A percentile compares a stretch with the other conserved stretches of the same genome.
These are phyloP conservation scores for Pterocarpus macrocarpus DNA, from an alignment of 306 rosid genomes.

Conservation along the genomic window DNA sequence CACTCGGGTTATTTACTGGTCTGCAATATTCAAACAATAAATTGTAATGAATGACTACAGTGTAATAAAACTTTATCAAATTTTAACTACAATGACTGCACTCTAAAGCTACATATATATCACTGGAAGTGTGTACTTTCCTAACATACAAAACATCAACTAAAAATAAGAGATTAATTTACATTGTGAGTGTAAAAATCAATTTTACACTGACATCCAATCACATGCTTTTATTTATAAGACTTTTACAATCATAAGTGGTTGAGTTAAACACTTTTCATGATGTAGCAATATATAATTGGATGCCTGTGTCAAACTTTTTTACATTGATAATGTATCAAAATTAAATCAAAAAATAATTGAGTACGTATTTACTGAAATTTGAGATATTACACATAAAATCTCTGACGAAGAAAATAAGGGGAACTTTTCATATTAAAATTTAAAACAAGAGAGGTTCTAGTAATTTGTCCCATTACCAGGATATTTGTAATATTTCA, in stretches of 20 bases:
- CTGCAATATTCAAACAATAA: conserved; percentile 29
- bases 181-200: too few species aligned
- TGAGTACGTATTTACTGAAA: conserved; percentile 21
- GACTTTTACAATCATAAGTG: too few species aligned
- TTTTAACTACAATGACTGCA: conserved; percentile 12
- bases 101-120: conserved; percentile 5
- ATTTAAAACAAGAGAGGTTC: conserved; percentile 10
- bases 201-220: too few species aligned
- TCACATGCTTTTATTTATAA: too few species aligned
- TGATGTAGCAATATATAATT: too few species aligned
- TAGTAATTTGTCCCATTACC: conserved; percentile 6
- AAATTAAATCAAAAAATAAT: background rate
- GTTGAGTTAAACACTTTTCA: too few species aligned
- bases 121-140: conserved; percentile 30
- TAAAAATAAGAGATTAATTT: too few species aligned
- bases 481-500: background rate
- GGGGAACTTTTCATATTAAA: conserved; percentile 6
- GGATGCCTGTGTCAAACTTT: too few species aligned
- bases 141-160: background rate
- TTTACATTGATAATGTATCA: too few species aligned
- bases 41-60: background rate
- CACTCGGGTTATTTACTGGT: conserved; percentile 15
- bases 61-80: conserved; percentile 25
- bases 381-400: background rate
- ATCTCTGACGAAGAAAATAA: background rate